These are phyloP conservation scores for Cephalotrichum gorgonifer DNA, from an alignment of 2,329 filamentous ascomycete genomes.

Conservation along the genomic window DNA sequence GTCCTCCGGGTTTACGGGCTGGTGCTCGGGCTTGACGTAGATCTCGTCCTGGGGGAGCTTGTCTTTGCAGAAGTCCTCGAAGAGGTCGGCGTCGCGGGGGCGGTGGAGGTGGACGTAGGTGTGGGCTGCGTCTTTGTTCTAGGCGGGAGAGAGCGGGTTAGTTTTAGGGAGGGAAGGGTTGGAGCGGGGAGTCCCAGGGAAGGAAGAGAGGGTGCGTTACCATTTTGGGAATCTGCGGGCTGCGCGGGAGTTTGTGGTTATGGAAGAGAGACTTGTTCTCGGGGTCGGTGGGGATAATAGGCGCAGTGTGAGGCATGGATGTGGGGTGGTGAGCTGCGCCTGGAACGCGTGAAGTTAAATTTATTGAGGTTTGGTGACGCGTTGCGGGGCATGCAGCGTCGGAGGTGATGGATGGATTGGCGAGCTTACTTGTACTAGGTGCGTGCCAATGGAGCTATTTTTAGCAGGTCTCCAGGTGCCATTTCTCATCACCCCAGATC, in stretches of 20 bases:
- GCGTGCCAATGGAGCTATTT: no score
- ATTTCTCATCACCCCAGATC: no score
- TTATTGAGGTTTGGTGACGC: not conserved
- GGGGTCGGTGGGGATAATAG: not conserved
- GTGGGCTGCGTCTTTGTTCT: slow-evolving; percentile 66
- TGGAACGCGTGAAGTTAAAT: not conserved
- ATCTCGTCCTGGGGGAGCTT: slow-evolving; percentile 68
- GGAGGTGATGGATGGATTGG: no score
- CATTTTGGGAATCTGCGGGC: not conserved
- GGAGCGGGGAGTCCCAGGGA: no score
- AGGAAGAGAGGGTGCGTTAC: not conserved
- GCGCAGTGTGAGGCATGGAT: not conserved
- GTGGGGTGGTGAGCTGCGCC: not conserved
- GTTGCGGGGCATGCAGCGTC: not conserved
- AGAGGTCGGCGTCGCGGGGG: slow-evolving; percentile 64
- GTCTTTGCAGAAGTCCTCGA: slow-evolving; percentile 67
- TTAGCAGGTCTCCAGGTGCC: no score
- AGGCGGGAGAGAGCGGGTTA: slow-evolving; percentile 9
- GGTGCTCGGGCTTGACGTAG: slow-evolving; percentile 68
- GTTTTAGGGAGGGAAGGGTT: not conserved
- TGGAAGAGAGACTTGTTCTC: no score
- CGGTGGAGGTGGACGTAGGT: slow-evolving; percentile 68
- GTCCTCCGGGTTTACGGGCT: slow-evolving; percentile 77
- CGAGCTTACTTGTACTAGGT: no score
- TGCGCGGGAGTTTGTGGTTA: not conserved